Evolutionary conservation across 2,329 filamentous ascomycete genomes (phyloP).

Genomic region (Aspergillus novoparasiticus): DNA sequence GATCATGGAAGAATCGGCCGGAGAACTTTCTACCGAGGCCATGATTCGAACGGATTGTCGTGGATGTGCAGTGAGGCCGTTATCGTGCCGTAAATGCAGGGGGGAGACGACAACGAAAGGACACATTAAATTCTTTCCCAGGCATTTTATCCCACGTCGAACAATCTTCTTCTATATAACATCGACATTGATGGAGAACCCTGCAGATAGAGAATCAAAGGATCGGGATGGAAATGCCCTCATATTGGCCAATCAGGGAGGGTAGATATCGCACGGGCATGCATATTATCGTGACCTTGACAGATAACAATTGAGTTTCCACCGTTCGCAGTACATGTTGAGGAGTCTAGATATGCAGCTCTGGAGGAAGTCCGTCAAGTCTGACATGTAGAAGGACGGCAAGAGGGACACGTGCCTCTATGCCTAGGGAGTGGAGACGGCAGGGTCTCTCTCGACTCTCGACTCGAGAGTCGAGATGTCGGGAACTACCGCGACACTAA

Average conservation of each 20-base stretch:
- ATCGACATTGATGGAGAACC: background rate
- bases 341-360: background rate
- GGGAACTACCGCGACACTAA: slow-evolving; percentile 6
- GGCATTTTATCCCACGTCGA: background rate
- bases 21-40: slow-evolving; percentile 6
- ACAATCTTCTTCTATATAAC: background rate
- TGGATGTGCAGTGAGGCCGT: background rate
- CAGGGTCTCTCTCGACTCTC: background rate
- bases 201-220: background rate
- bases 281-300: background rate
- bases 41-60: background rate
- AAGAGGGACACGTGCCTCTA: background rate
- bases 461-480: background rate
- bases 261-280: background rate
- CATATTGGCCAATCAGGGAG: background rate
- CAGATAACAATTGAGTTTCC: background rate
- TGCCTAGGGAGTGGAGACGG: background rate
- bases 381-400: background rate
- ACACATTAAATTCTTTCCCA: background rate
- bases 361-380: background rate
- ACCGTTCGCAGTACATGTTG: background rate
- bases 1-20: slow-evolving; percentile 15
- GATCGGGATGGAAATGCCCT: background rate
- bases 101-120: background rate
- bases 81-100: background rate